Percentiles rank a stretch among this genome's conserved stretches.
Conservation (phyloP, 768 basidiomycete species). For the Tricholoma flavovirens region DNA sequence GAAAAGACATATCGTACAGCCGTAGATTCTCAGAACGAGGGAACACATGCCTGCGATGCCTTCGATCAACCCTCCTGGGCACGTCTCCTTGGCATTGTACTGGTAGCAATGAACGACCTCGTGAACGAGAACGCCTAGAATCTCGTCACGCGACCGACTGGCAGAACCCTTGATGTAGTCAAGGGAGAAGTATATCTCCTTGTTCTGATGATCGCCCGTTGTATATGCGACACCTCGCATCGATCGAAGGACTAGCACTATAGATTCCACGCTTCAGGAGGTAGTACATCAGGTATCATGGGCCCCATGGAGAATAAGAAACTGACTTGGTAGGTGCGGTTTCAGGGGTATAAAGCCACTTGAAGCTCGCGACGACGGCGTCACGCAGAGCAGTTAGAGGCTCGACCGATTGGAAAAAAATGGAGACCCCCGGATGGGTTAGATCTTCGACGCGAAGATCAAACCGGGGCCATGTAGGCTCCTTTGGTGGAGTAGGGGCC, state of each 20-base stretch:
- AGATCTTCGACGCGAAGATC: constrained; percentile 54
- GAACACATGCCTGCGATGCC: constrained; percentile 61
- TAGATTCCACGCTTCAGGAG: constrained; percentile 40
- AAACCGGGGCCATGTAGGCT: constrained; percentile 42
- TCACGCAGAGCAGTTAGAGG: constrained; percentile 34
- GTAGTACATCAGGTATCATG: not conserved
- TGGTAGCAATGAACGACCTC: constrained; percentile 82
- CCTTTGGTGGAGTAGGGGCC: constrained; percentile 8
- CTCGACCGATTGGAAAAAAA: constrained; percentile 50
- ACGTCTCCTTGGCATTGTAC: constrained; percentile 52
- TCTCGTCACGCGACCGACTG: constrained; percentile 49
- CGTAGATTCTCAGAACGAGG: not conserved
- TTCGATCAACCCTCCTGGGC: constrained; percentile 69
- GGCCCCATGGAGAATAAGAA: not conserved
- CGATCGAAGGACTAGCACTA: constrained; percentile 54
- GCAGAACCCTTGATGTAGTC: constrained; percentile 48
- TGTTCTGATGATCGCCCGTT: constrained; percentile 45
- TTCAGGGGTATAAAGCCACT: constrained; percentile 35
- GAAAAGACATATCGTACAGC: not conserved
- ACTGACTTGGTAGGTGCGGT: constrained; percentile 34
- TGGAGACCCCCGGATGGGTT: constrained; percentile 46
- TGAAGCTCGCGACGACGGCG: constrained; percentile 46
- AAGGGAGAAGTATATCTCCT: constrained; percentile 72
- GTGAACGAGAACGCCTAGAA: constrained; percentile 64
- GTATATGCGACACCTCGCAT: constrained; percentile 74